These are phyloP conservation scores for Chamaecrista fasciculata DNA, from an alignment of 306 rosid genomes.

Conservation along the genomic window DNA sequence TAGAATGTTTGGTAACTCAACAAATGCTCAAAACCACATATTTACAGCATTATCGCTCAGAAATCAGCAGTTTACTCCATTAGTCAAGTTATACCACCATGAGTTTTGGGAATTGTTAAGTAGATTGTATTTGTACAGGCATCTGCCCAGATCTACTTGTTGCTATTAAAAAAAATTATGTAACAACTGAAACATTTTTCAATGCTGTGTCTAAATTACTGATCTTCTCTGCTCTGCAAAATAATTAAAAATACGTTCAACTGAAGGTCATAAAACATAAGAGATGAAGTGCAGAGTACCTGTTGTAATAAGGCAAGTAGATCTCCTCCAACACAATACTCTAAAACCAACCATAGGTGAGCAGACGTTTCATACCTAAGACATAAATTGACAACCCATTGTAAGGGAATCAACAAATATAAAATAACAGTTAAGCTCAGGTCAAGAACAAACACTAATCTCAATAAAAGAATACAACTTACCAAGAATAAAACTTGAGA, in stretches of 20 bases:
- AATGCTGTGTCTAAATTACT: too few species aligned
- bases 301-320: constrained; percentile 75
- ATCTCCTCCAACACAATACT: constrained; percentile 97
- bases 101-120: background rate
- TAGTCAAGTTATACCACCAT: background rate
- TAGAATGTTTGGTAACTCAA: constrained; percentile 14
- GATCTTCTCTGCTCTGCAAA: constrained; percentile 5
- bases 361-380: constrained; percentile 97
- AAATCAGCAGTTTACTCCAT: background rate
- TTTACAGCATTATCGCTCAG: constrained; percentile 11
- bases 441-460: background rate
- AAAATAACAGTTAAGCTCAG: background rate
- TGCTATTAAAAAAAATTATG: background rate
- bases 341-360: constrained; percentile 94
- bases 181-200: too few species aligned
- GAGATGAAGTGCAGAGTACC: constrained; percentile 43
- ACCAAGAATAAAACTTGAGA: constrained; percentile 82
- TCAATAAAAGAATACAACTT: constrained; percentile 10
- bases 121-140: background rate
- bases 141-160: background rate
- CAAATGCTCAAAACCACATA: background rate
- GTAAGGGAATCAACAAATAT: background rate
- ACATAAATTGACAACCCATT: constrained; percentile 16
- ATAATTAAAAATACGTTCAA: constrained; percentile 9
- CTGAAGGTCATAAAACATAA: background rate